These are phyloP conservation scores for Epichloe sibirici DNA, from an alignment of 2,329 filamentous ascomycete species.

Conservation along the genomic window DNA sequence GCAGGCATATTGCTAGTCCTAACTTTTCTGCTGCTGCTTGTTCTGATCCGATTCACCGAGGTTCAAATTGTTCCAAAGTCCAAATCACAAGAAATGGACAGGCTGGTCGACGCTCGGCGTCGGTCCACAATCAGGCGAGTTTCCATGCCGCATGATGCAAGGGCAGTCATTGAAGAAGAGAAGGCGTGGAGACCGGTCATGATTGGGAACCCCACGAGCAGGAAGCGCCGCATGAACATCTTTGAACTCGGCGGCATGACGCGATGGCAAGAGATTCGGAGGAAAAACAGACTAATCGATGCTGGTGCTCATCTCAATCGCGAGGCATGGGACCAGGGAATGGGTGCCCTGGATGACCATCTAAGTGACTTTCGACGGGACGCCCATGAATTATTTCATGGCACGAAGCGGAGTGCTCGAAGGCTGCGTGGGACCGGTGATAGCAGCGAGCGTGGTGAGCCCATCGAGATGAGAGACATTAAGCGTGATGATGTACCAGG, in stretches of 20 bases:
- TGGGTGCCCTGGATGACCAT: constrained; percentile 25
- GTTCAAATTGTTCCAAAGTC: constrained; percentile 58
- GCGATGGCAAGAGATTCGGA: constrained; percentile 61
- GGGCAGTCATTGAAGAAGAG: constrained; percentile 35
- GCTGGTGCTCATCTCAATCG: constrained; percentile 24
- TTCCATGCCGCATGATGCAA: constrained; percentile 25
- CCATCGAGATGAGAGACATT: constrained; percentile 19
- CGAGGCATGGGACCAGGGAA: constrained; percentile 21
- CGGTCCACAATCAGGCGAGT: constrained; percentile 34
- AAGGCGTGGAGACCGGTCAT: constrained; percentile 57
- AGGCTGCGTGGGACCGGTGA: constrained; percentile 17
- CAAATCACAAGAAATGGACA: constrained; percentile 41
- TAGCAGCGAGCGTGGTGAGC: constrained; percentile 16
- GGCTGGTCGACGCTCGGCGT: constrained; percentile 35
- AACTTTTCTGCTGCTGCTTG: constrained; percentile 48
- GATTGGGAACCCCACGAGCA: constrained; percentile 59
- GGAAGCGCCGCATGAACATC: constrained; percentile 56
- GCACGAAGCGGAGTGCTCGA: constrained; percentile 13
- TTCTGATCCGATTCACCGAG: constrained; percentile 52
- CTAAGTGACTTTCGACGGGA: constrained; percentile 23
- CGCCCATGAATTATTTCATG: constrained; percentile 19
- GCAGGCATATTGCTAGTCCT: constrained; percentile 54
- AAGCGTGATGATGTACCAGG: neutral
- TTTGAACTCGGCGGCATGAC: constrained; percentile 57
- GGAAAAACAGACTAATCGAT: constrained; percentile 45